These are phyloP conservation scores for Noccaea bulbosa DNA, from an alignment of 345 rosid genomes.

Conservation along the genomic window DNA sequence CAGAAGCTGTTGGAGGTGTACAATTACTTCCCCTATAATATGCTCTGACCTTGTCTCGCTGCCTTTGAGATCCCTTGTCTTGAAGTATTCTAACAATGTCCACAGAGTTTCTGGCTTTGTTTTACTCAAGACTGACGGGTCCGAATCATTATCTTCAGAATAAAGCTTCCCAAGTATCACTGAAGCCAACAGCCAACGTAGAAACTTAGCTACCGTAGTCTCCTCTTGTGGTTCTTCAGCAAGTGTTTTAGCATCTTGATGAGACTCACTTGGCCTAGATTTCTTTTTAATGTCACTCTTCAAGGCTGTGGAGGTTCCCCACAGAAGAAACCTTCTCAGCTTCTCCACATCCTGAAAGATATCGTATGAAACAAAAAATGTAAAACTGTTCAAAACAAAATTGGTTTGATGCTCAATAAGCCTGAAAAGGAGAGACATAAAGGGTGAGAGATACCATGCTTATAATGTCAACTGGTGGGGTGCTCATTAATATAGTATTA, in stretches of 20 bases:
- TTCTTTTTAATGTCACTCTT: slow-evolving; percentile 49
- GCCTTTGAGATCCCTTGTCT: slow-evolving; percentile 43
- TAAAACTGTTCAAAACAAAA: slow-evolving; percentile 20
- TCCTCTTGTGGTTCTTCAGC: slow-evolving; percentile 56
- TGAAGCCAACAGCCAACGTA: slow-evolving; percentile 86
- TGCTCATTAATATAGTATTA: slow-evolving; percentile 64
- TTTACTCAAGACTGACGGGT: slow-evolving; percentile 35
- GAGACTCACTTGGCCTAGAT: slow-evolving; percentile 37
- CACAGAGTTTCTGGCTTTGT: slow-evolving; percentile 49
- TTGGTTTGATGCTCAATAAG: slow-evolving; percentile 20
- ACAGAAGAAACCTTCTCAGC: slow-evolving; percentile 66
- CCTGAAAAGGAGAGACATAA: slow-evolving; percentile 22
- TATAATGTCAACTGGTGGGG: slow-evolving; percentile 66
- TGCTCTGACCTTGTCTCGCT: slow-evolving; percentile 43
- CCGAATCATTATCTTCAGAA: slow-evolving; percentile 35
- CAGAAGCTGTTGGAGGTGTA: slow-evolving; percentile 67
- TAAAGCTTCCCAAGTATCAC: slow-evolving; percentile 70
- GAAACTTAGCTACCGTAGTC: slow-evolving; percentile 62
- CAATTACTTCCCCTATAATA: slow-evolving; percentile 54
- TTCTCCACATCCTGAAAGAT: slow-evolving; percentile 60
- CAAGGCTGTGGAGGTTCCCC: slow-evolving; percentile 74
- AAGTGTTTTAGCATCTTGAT: slow-evolving; percentile 28
- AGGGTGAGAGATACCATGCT: slow-evolving; percentile 53
- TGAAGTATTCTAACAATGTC: slow-evolving; percentile 50
- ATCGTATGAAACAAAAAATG: slow-evolving; percentile 22